Evolutionary conservation across 176 grass and related monocot genomes (phyloP), one percentile per base, ranked within the genome.

Genomic region (Rhynchospora tenuis): DNA sequence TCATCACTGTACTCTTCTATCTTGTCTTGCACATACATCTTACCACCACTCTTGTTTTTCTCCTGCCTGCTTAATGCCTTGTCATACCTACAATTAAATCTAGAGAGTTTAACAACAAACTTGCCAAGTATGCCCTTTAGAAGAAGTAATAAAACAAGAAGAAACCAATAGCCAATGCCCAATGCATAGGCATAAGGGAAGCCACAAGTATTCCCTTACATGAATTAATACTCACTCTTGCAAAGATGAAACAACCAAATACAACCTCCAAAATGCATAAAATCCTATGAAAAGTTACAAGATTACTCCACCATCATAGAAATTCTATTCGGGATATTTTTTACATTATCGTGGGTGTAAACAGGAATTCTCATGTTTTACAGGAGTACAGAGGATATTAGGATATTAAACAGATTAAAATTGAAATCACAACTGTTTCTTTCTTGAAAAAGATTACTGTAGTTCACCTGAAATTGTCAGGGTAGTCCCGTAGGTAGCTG

Each of bases 1-100:
- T 94, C 84, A 58, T 94, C 90, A 20, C 90, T 94, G 87, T 98
- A 98, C 86, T 94, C 95, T 84, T 93, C 95, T 51, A 94, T 98
- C 86, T 91, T 98, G 82, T 98, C 95, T 85, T 98, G 95, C 44
- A 94, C 92, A 2, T 97, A 97, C 95, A 97, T 94, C 87, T 98
- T 93, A 29, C 89, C 89, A 3, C 92, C 92, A 2, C 26, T 94
- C 81, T 76, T 94, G 84, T 92, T 97, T 47, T 91, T 88, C 74
- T 98, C 86, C 61, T 98, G 92, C 68, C 92, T 87, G 72, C 95
- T 98, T 71, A 98, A 88, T 54, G 90, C 95, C 84, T 79, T 94
- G 16, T 98, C 92, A n/a, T 93, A 98, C 87, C 95, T 98, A 71
- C 22, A 88, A 84, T 5, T 7, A 47, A 72, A 3, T 3, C n/a